These are phyloP conservation scores for Golovinomyces cichoracearum DNA, from an alignment of 2,329 filamentous ascomycete species.

Conservation along the genomic window DNA sequence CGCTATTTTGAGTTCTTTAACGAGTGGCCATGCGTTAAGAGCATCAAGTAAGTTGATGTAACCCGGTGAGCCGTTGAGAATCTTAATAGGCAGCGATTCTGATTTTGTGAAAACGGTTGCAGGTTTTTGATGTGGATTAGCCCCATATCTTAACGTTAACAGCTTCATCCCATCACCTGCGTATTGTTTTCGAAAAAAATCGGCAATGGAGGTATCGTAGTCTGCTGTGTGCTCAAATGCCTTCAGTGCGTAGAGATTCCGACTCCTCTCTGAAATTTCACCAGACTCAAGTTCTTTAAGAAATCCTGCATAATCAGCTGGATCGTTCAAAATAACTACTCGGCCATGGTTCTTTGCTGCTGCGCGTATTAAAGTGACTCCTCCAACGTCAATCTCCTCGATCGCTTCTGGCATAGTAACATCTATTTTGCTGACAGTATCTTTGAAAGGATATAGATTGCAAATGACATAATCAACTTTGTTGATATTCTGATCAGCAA, in stretches of 20 bases:
- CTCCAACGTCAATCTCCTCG: slow-evolving; percentile 96
- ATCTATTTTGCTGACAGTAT: slow-evolving; percentile 88
- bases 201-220: slow-evolving; percentile 82
- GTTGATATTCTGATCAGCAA: slow-evolving; percentile 79
- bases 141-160: slow-evolving; percentile 69
- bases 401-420: slow-evolving; percentile 92
- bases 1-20: slow-evolving; percentile 82
- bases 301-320: slow-evolving; percentile 80
- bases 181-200: slow-evolving; percentile 95
- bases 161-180: slow-evolving; percentile 64
- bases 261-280: slow-evolving; percentile 60
- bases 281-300: slow-evolving; percentile 69
- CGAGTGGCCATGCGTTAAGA: slow-evolving; percentile 86
- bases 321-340: slow-evolving; percentile 88
- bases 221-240: slow-evolving; percentile 95
- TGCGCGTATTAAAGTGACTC: slow-evolving; percentile 83
- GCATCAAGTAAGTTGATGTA: slow-evolving; percentile 96
- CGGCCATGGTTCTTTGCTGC: slow-evolving; percentile 94
- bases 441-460: slow-evolving; percentile 98
- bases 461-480: slow-evolving; percentile 93
- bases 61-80: slow-evolving; percentile 65
- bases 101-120: slow-evolving; percentile 57
- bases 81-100: slow-evolving; percentile 72
- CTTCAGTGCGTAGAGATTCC: slow-evolving; percentile 80
- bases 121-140: slow-evolving; percentile 96